Conservation (phyloP, 169 alveolate genomes). For the Neospora caninum region DNA sequence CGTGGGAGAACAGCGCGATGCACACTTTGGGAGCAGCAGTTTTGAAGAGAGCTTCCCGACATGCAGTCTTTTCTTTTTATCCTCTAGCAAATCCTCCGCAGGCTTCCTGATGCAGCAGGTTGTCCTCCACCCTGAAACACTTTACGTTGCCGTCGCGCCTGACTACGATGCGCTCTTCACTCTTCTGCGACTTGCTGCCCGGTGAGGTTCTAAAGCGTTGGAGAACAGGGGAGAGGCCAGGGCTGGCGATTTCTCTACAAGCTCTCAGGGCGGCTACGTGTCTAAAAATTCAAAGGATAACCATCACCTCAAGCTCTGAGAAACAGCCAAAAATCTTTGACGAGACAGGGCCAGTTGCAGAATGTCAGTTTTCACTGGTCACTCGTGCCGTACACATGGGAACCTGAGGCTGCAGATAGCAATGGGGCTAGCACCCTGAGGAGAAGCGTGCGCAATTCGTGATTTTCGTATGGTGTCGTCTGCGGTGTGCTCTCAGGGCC, state of each 20-base stretch:
- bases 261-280: too few relatives aligned
- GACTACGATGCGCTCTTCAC: slow-evolving; percentile 17
- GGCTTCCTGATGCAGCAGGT: slow-evolving; percentile 30
- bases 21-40: not conserved
- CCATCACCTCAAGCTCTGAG: too few relatives aligned
- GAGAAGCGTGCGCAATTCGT: not conserved
- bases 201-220: not conserved
- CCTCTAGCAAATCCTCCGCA: slow-evolving; percentile 14
- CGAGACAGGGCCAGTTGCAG: too few relatives aligned
- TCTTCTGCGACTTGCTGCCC: slow-evolving; percentile 9
- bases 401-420: too few relatives aligned
- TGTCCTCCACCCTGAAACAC: not conserved
- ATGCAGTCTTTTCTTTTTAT: not conserved
- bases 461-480: not conserved
- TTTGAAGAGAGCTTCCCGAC: not conserved
- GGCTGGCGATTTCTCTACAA: too few relatives aligned
- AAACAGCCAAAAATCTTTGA: too few relatives aligned
- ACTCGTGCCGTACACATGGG: too few relatives aligned
- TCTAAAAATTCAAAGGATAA: too few relatives aligned
- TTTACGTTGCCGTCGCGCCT: slow-evolving; percentile 25
- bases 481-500: not conserved
- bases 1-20: not conserved
- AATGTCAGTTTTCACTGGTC: too few relatives aligned
- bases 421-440: too few relatives aligned
- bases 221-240: too few relatives aligned